A percentile compares a stretch with the other conserved stretches of the same genome.
These are phyloP conservation scores for Amanita muscaria DNA, from an alignment of 768 basidiomycete species.

Conservation along the genomic window DNA sequence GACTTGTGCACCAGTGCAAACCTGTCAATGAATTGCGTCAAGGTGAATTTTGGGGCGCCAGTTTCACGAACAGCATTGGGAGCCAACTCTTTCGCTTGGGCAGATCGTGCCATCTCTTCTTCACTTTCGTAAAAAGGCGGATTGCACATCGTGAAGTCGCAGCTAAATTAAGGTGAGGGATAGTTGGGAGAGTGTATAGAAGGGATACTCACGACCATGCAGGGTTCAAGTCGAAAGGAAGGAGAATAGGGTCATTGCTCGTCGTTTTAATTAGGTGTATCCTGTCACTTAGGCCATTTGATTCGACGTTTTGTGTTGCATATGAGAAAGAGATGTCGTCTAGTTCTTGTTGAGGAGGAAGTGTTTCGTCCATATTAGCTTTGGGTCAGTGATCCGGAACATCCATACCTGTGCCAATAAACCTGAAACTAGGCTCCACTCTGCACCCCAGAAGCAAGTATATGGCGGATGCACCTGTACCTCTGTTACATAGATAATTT, in stretches of 20 bases:
- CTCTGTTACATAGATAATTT: slow-evolving; percentile 33
- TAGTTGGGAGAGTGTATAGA: background rate
- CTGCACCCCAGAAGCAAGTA: slow-evolving; percentile 73
- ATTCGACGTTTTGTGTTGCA: slow-evolving; percentile 48
- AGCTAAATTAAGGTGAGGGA: slow-evolving; percentile 24
- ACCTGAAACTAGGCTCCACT: slow-evolving; percentile 42
- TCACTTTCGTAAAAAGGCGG: slow-evolving; percentile 86
- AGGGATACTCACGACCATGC: slow-evolving; percentile 11
- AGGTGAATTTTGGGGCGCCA: too few relatives aligned
- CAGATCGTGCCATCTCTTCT: slow-evolving; percentile 55
- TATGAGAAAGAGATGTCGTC: slow-evolving; percentile 50
- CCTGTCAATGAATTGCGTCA: too few relatives aligned
- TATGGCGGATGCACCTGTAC: slow-evolving; percentile 86
- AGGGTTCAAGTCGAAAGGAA: slow-evolving; percentile 22
- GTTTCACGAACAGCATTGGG: slow-evolving; percentile 58
- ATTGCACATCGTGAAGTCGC: slow-evolving; percentile 90
- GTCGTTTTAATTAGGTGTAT: slow-evolving; percentile 39
- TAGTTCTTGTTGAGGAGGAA: slow-evolving; percentile 51
- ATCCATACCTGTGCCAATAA: slow-evolving; percentile 73
- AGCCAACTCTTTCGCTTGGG: slow-evolving; percentile 50
- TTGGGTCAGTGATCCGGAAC: too few relatives aligned
- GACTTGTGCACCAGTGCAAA: slow-evolving; percentile 76
- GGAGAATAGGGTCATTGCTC: slow-evolving; percentile 36
- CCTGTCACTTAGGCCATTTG: slow-evolving; percentile 44
- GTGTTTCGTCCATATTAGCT: background rate